Evolutionary conservation across 208 protist species (phyloP).

Genomic region (Leptomonas seymouri): DNA sequence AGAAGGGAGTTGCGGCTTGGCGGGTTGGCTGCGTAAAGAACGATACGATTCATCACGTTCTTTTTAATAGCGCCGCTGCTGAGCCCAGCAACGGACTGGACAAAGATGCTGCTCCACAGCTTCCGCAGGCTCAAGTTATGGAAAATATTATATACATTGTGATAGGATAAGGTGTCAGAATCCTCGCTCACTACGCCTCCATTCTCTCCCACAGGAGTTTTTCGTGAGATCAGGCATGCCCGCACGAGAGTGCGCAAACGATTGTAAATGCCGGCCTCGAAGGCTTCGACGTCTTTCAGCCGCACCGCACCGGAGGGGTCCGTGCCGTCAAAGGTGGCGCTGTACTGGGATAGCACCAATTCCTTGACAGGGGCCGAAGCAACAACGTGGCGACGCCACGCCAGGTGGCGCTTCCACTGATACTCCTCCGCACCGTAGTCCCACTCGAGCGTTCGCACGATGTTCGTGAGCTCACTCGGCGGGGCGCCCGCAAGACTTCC

Average conservation of each 20-base stretch:
- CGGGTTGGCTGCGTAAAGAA: constrained; percentile 78
- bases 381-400: constrained; percentile 47
- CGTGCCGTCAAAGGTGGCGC: constrained; percentile 56
- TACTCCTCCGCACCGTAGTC: constrained; percentile 51
- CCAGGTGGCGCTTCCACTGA: constrained; percentile 68
- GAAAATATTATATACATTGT: constrained; percentile 11
- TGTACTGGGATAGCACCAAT: constrained; percentile 64
- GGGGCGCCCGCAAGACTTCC: too few relatives aligned
- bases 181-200: not conserved
- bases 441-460: constrained; percentile 24
- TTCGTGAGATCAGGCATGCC: constrained; percentile 24
- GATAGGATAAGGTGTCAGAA: too few relatives aligned
- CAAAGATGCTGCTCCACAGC: constrained; percentile 23
- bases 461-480: not conserved
- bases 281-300: constrained; percentile 64
- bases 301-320: constrained; percentile 52
- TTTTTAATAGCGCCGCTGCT: constrained; percentile 38
- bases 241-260: constrained; percentile 48
- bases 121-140: constrained; percentile 8
- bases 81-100: constrained; percentile 19
- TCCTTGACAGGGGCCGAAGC: constrained; percentile 41
- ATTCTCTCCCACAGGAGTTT: not conserved
- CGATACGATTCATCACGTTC: constrained; percentile 65
- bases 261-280: constrained; percentile 57
- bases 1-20: constrained; percentile 75